Conservation (phyloP, 192 early-diverging fungal genomes). For the Geranomyces michiganensis region DNA sequence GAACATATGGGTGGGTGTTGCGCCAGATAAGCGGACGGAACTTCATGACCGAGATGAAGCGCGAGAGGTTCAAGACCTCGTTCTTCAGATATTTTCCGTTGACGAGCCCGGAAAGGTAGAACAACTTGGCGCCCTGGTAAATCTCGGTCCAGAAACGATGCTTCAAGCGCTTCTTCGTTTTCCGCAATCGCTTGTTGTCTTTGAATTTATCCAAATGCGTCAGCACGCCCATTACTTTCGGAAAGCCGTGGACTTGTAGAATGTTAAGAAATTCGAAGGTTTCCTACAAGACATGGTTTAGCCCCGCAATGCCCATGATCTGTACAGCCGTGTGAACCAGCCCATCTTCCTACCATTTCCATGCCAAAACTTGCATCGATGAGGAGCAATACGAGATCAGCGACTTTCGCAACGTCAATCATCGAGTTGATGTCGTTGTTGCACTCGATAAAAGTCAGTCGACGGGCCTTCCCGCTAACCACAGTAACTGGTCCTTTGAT, state of each 20-base stretch:
- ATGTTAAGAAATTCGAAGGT: conserved; percentile 99
- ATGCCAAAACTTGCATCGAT: conserved; percentile 98
- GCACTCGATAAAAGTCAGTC: conserved; percentile 97
- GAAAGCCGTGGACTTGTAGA: conserved; percentile 95
- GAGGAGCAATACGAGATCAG: conserved; percentile 91
- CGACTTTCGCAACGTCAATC: conserved; percentile 97
- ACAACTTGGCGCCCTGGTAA: conserved; percentile 98
- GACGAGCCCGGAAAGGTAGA: conserved; percentile 95
- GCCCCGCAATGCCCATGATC: neutral
- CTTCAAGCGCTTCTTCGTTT: conserved; percentile 92
- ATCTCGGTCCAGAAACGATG: conserved; percentile 99
- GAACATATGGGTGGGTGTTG: conserved; percentile 95
- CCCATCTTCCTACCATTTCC: conserved; percentile 76
- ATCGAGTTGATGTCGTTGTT: conserved; percentile 96
- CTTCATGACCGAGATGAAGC: conserved; percentile 99
- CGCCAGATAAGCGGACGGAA: conserved; percentile 96
- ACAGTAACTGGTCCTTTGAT: conserved; percentile 97
- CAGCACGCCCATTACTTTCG: conserved; percentile 96
- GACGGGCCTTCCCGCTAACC: conserved; percentile 89
- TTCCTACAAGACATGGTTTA: conserved; percentile 56
- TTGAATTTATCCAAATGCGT: conserved; percentile 96
- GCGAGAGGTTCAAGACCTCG: conserved; percentile 91
- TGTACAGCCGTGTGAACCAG: too few species aligned
- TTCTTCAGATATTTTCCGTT: conserved; percentile 92
- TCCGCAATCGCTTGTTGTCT: conserved; percentile 86